phyloP scores from a whole-genome alignment of 1,139 yeast species.

The Wickerhamiella infanticola region DNA sequence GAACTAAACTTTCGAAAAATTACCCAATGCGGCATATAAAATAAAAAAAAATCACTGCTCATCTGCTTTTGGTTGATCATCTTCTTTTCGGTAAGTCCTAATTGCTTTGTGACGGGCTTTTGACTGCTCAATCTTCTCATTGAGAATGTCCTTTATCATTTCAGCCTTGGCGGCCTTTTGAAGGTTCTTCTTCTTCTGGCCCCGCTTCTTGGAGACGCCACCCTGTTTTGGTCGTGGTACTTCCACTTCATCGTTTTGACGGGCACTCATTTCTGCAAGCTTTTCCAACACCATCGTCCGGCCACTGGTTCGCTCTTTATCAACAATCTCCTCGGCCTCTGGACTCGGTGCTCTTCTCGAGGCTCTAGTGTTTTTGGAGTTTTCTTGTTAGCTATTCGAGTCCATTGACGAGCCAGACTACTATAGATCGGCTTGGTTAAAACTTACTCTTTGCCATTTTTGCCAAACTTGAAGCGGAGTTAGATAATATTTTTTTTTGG shows the following conservation, averaged over 20 bases:
- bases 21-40: too few species aligned
- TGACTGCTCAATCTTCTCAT: constrained; percentile 18
- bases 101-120: constrained; percentile 16
- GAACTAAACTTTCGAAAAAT: too few species aligned
- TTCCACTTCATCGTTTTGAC: constrained; percentile 14
- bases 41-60: background rate
- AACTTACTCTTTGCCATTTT: background rate
- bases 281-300: constrained; percentile 19
- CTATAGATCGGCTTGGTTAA: background rate
- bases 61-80: constrained; percentile 7
- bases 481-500: background rate
- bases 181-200: constrained; percentile 17
- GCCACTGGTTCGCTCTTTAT: constrained; percentile 13
- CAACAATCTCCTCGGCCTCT: constrained; percentile 2
- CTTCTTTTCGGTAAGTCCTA: constrained; percentile 14
- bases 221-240: constrained; percentile 3
- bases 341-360: constrained; percentile 17
- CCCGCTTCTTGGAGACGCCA: constrained; percentile 12
- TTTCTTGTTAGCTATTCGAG: background rate
- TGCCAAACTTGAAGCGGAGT: background rate
- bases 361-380: constrained; percentile 16
- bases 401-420: background rate
- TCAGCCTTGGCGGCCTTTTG: constrained; percentile 19
- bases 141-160: constrained; percentile 17
- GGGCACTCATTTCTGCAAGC: constrained; percentile 20